Conservation (phyloP, 1,284 basidiomycete genomes). For the Sanguinoderma infundibulare region DNA sequence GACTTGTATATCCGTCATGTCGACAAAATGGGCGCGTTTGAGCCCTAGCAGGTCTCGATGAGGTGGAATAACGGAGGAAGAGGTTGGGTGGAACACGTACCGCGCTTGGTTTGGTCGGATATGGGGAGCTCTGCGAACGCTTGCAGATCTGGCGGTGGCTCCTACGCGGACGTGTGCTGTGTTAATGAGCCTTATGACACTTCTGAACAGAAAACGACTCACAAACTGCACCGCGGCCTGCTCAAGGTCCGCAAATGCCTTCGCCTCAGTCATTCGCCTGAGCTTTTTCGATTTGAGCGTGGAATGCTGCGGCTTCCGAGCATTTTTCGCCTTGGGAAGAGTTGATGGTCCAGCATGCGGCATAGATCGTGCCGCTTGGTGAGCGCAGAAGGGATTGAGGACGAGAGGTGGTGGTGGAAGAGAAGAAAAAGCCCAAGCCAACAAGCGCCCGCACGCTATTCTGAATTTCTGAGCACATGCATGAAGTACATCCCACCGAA, state of each 20-base stretch:
- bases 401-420: neutral
- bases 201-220: conserved; percentile 33
- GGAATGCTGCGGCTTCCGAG: conserved; percentile 20
- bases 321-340: conserved; percentile 22
- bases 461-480: too few species aligned
- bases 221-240: conserved; percentile 60
- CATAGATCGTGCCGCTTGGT: conserved; percentile 18
- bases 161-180: conserved; percentile 41
- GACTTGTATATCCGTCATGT: conserved; percentile 86
- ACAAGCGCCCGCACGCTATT: too few species aligned
- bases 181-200: conserved; percentile 24
- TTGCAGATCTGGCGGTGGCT: conserved; percentile 48
- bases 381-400: neutral
- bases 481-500: too few species aligned
- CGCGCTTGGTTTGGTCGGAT: conserved; percentile 45
- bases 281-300: conserved; percentile 38
- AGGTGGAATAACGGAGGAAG: neutral
- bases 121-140: conserved; percentile 73
- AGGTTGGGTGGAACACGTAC: neutral
- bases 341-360: conserved; percentile 37
- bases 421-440: too few species aligned
- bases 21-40: conserved; percentile 79
- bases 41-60: conserved; percentile 54
- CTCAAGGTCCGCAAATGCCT: conserved; percentile 60
- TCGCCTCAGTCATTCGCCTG: conserved; percentile 54